Base-by-base conservation (phyloP, 1,284 basidiomycete species). In the Naganishia sp. region DNA sequence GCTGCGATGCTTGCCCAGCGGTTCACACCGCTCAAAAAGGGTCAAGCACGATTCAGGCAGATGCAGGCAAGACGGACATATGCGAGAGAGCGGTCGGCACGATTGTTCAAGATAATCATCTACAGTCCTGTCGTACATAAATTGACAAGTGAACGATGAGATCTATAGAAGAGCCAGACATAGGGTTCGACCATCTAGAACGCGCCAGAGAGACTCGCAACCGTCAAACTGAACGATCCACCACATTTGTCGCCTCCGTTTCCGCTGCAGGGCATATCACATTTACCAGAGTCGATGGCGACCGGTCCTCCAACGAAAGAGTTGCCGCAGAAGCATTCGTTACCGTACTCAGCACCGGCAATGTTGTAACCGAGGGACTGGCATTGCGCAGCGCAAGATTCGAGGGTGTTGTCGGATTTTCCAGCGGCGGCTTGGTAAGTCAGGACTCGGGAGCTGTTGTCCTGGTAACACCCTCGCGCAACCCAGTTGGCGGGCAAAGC, bases 351-450 rank as follows among this genome's bases (percentile, higher is more conserved):
- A 39, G 57, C 68, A 23, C 65, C 68, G 16, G 64, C 64, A n/a
- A 66, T 55, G 31, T 21, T 61, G 68, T 69, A 73, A 18, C 71
- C 71, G 18, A 70, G 56, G 21, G 69, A 61, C 7, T 46, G 50
- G 59, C 72, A 73, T 18, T 65, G 60, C n/a, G 56, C 70, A 44
- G 65, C 33, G 53, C 72, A 73, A 21, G 59, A 49, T 46, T 69
- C 69, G 48, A 70, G 48, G n/a, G 72, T 73, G 65, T 69, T 53
- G 55, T 44, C 64, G 57, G 66, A 39, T 54, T 55, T 67, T 1
- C 50, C 56, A 50, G 57, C 68, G 31, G 31, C 48, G 18, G 57
- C 57, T 21, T 49, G 57, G 46, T 36, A 49, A 23, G 57, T 49
- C 57, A 60, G 39, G 28, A 49, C 46, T 49, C 57, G 45, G 31